Percentiles rank a stretch among this genome's conserved stretches.
Conservation (phyloP, 805 yeast species). For the Candida coquimbonensis region DNA sequence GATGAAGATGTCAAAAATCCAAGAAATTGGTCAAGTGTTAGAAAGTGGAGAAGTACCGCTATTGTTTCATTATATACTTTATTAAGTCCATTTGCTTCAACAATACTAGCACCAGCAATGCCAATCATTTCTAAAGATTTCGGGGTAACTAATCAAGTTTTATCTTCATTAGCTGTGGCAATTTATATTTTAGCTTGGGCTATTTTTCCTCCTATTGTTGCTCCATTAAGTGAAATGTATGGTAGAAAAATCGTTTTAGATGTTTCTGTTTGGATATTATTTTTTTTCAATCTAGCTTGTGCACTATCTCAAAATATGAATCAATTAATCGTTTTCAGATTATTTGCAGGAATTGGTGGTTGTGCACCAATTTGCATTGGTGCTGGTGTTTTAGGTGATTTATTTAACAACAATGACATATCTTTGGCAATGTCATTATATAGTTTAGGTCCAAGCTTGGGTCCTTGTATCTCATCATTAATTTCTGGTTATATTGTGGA, state of each 20-base stretch:
- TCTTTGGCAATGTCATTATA: constrained; percentile 51
- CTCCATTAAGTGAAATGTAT: constrained; percentile 54
- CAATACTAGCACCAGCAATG: constrained; percentile 57
- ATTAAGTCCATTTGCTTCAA: constrained; percentile 55
- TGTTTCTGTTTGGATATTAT: constrained; percentile 40
- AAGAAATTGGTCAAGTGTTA: constrained; percentile 46
- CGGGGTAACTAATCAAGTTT: constrained; percentile 31
- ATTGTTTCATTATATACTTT: constrained; percentile 50
- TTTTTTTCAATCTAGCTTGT: constrained; percentile 49
- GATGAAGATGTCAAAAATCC: constrained; percentile 55
- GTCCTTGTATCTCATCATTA: constrained; percentile 56
- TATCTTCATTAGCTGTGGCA: constrained; percentile 44
- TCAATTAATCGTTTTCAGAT: constrained; percentile 51
- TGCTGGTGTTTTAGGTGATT: constrained; percentile 61
- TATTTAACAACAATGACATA: constrained; percentile 45
- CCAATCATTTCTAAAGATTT: constrained; percentile 39
- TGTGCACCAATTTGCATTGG: constrained; percentile 64
- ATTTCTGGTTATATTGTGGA: constrained; percentile 50
- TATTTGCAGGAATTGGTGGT: constrained; percentile 61
- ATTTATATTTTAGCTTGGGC: constrained; percentile 63
- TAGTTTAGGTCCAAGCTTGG: constrained; percentile 43
- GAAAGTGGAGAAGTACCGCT: constrained; percentile 37
- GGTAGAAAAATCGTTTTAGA: constrained; percentile 51
- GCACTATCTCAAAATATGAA: constrained; percentile 47
- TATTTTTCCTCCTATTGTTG: constrained; percentile 50